Evolutionary conservation across 306 rosid species (phyloP), one percentile per base, ranked within the genome.

Genomic region (Quercus ilex): DNA sequence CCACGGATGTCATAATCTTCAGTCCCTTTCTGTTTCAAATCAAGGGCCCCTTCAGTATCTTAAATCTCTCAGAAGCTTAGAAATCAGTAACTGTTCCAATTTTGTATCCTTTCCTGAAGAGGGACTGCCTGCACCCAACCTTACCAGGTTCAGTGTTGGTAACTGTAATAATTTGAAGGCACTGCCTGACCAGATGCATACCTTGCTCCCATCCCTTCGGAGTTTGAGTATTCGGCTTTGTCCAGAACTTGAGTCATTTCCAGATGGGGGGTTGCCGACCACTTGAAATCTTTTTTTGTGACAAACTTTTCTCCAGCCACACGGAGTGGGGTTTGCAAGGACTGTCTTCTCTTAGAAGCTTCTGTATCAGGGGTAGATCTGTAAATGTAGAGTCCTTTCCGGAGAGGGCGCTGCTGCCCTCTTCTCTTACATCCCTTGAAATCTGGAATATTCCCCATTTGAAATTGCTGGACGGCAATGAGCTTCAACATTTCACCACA

Each of bases 141-240:
- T 77, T 3, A 31, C n/a, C 10, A 1, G 1, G 6, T 82, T 55
- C 73, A 0, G 3, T 0, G 2, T 82, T 55, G 1, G 1, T 46
- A 0, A 46, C 53, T 46, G 53, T 46, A 46, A 0, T 3, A 1
- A 53, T 20, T 41, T 77, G 33, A 77, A 78, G 72, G 41, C 82
- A 12, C 53, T 83, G 2, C 82, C 83, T 18, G 81, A 73, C 21
- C 13, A 60, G 25, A 82, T 82, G 82, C 43, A 77, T 20, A 56
- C 12, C 21, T 46, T 64, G n/a, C 63, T 78, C 79, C 86, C 77
- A 21, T 78, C 60, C 3, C 49, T 76, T 18, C 1, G 3, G n/a
- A 0, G 2, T 0, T 0, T 62, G 7, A 0, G 1, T 0, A 18
- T 62, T 17, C 0, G 0, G 0, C 0, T 10, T n/a, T 79, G 77